Percentiles rank a stretch among this genome's conserved stretches.
Evolutionary conservation across 2,329 filamentous ascomycete genomes (phyloP).

Genomic region (Penicillium expansum): DNA sequence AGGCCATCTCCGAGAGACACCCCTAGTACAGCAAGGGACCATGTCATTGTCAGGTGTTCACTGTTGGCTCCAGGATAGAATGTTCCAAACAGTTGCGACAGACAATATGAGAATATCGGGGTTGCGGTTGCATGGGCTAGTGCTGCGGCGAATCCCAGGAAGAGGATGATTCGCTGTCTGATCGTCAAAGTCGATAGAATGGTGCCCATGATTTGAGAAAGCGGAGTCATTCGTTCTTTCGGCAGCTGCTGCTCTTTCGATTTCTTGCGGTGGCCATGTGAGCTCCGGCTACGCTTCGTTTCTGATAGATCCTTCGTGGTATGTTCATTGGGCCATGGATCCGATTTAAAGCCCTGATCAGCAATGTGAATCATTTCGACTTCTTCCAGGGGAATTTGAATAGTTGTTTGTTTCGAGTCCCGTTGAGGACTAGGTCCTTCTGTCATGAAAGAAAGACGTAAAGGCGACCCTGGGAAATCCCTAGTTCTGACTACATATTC

Average conservation of each 20-base stretch:
- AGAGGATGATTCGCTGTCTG: constrained; percentile 53
- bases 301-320: background rate
- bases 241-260: background rate
- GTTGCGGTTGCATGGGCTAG: constrained; percentile 64
- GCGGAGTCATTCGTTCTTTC: constrained; percentile 19
- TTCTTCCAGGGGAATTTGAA: background rate
- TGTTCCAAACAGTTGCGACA: constrained; percentile 68
- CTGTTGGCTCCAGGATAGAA: constrained; percentile 60
- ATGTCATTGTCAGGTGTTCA: constrained; percentile 55
- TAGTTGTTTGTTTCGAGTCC: background rate
- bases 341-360: background rate
- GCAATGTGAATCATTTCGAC: constrained; percentile 16
- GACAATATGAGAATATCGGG: constrained; percentile 72
- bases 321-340: background rate
- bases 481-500: background rate
- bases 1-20: constrained; percentile 66
- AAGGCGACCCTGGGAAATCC: background rate
- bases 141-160: constrained; percentile 61
- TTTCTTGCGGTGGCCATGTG: background rate
- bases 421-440: background rate
- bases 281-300: background rate
- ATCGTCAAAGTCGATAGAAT: constrained; percentile 65
- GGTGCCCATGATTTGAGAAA: constrained; percentile 62
- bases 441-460: background rate
- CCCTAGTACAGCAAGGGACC: constrained; percentile 67